Evolutionary conservation across 805 yeast genomes (phyloP), one percentile per base, ranked within the genome.

Genomic region (Monosporozyma yasuniensis): DNA sequence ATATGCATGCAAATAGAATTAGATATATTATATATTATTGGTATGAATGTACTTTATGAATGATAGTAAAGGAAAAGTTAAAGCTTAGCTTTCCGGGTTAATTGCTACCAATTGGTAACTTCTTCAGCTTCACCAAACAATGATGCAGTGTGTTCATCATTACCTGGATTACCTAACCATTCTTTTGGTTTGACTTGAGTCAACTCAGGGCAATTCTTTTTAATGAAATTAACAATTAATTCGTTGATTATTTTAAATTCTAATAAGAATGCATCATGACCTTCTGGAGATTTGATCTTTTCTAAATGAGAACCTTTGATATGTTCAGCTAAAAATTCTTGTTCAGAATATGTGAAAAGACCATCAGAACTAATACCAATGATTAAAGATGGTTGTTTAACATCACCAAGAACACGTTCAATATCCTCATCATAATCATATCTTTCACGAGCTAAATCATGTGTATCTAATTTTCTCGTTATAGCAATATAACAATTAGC

Each of bases 401-500:
- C 72, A 3, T 80, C 71, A 4, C 69, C 64, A 51, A 93, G 71
- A 9, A 84, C 87, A 18, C 73, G 75, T 1, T 53, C 55, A 7
- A 66, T 54, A 42, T 61, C 60, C 27, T 66, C 71, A 21, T 67
- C 52, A 14, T 69, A 70, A n/a, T 72, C 73, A 0, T 57, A 64
- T 51, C 91, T 75, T 49, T 83, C 93, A 52, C 99, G 76, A 0
- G 95, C 81, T 46, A 93, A 80, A 65, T 93, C 99, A 64, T 93
- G 98, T 0, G 99, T 89, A 60, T 93, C 99, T 32, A 93, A 71
- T 66, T 93, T 93, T 61, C 98, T 76, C 0, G 97, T 86, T 50
- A 93, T 87, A 23, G 97, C 80, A 48, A 93, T 89, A 68, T 93
- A 93, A 69, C 98, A 93, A 64, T 93, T 93, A 23, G 99, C 96